Evolutionary conservation across 2,329 filamentous ascomycete genomes (phyloP).

Genomic region (Fusarium anthophilum): DNA sequence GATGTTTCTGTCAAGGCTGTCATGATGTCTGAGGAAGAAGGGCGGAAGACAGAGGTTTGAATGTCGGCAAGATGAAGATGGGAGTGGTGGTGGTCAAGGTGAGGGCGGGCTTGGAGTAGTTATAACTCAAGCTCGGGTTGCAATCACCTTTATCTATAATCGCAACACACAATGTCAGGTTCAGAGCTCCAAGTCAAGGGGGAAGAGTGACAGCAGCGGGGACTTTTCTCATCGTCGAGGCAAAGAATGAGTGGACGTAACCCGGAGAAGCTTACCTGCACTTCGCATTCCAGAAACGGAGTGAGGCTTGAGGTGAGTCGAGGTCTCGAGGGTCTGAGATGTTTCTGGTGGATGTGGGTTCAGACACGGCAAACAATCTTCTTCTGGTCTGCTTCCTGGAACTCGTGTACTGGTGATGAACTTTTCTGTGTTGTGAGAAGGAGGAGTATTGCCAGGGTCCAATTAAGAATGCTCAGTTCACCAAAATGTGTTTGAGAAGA

Average conservation of each 20-base stretch:
- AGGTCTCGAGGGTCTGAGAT: conserved; percentile 36
- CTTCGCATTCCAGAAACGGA: conserved; percentile 42
- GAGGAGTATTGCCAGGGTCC: background rate
- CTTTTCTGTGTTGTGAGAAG: background rate
- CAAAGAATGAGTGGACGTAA: conserved; percentile 16
- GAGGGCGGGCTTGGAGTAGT: conserved; percentile 26
- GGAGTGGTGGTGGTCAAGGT: conserved; percentile 22
- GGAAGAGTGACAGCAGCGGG: conserved; percentile 10
- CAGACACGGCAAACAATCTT: conserved; percentile 10
- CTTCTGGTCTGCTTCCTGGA: conserved; percentile 11
- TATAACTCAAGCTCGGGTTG: conserved; percentile 33
- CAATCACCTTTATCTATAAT: conserved; percentile 40
- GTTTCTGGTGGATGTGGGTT: conserved; percentile 21
- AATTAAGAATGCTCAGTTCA: background rate
- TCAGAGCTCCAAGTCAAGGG: conserved; percentile 1
- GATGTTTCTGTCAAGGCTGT: conserved; percentile 44
- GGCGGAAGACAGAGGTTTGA: background rate
- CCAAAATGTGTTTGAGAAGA: background rate
- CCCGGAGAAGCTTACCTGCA: conserved; percentile 39
- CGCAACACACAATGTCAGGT: conserved; percentile 32
- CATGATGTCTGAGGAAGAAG: conserved; percentile 37
- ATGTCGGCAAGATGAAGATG: conserved; percentile 1
- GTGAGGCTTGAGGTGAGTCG: conserved; percentile 31
- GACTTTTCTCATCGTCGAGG: conserved; percentile 3
- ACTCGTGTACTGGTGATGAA: conserved; percentile 1